These are phyloP conservation scores for Hypomontagnella monticulosa DNA, from an alignment of 495 filamentous ascomycete species.

Conservation along the genomic window DNA sequence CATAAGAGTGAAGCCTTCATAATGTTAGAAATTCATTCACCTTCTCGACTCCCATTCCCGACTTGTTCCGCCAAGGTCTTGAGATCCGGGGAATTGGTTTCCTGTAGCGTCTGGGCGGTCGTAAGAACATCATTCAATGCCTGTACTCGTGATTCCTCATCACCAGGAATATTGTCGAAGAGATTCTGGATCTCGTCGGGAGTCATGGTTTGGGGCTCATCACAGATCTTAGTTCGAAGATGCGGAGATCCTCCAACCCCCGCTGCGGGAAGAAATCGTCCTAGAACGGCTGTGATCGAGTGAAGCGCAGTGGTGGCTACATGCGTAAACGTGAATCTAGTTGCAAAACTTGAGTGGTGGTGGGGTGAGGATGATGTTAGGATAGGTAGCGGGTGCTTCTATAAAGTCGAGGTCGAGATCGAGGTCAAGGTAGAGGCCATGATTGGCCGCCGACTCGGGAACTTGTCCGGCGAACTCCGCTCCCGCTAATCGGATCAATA, in stretches of 20 bases:
- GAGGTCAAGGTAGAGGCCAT: neutral
- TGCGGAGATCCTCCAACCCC: neutral
- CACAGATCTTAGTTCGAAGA: neutral
- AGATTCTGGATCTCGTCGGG: constrained; percentile 34
- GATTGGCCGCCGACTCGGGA: constrained; percentile 12
- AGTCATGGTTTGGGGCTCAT: constrained; percentile 33
- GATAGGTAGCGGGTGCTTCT: neutral
- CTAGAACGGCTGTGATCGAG: neutral
- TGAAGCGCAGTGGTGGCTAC: neutral
- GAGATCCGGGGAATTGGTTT: constrained; percentile 51
- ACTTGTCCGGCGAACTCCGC: neutral
- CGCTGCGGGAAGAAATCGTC: neutral
- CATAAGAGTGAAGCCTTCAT: neutral
- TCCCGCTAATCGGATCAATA: constrained; percentile 16
- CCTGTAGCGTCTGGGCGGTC: constrained; percentile 46
- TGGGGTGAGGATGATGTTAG: constrained; percentile 1
- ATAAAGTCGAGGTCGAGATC: neutral
- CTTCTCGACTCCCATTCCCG: constrained; percentile 72
- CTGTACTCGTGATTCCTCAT: constrained; percentile 33
- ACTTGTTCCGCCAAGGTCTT: constrained; percentile 65
- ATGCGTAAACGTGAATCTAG: neutral
- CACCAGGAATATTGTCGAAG: constrained; percentile 27
- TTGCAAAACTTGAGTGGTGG: neutral
- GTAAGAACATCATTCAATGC: constrained; percentile 42
- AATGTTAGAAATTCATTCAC: constrained; percentile 56